phyloP scores from a whole-genome alignment of 2,329 filamentous ascomycete species.

The Hypoxylon sp. region DNA sequence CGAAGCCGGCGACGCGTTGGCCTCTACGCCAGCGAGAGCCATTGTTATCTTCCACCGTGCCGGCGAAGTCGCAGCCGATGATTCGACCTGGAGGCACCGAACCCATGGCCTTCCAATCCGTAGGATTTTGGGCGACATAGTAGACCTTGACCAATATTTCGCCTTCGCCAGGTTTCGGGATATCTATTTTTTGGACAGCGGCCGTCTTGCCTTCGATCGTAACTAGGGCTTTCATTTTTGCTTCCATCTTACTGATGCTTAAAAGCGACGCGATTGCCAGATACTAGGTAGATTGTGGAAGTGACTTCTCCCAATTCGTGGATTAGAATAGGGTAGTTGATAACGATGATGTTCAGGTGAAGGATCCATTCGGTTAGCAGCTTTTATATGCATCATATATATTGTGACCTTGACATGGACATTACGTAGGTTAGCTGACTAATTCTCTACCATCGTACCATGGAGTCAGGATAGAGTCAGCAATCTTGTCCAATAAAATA shows the following conservation, averaged over 20 bases:
- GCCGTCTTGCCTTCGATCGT: constrained; percentile 51
- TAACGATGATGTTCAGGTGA: background rate
- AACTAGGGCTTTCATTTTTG: constrained; percentile 59
- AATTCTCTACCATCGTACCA: background rate
- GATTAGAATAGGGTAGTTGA: background rate
- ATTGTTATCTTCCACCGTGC: constrained; percentile 52
- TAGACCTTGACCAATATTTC: constrained; percentile 56
- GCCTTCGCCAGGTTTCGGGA: constrained; percentile 51
- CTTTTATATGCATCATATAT: background rate
- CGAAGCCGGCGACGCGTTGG: constrained; percentile 56
- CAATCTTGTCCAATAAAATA: constrained; percentile 6
- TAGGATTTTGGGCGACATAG: constrained; percentile 56
- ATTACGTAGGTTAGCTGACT: constrained; percentile 10
- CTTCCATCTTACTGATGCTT: constrained; percentile 10
- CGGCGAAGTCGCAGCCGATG: constrained; percentile 57
- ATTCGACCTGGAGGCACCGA: constrained; percentile 47
- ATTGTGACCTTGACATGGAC: background rate
- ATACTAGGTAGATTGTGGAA: background rate
- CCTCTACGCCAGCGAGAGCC: constrained; percentile 52
- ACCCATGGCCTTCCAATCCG: constrained; percentile 54
- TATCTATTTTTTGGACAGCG: constrained; percentile 51
- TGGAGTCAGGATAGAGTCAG: background rate
- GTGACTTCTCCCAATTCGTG: background rate
- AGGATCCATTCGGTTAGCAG: background rate
- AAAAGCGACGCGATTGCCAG: background rate